A percentile compares a stretch with the other conserved stretches of the same genome.
Evolutionary conservation across 139 green algal species (phyloP).

Genomic region (Ettlia oleoabundans): DNA sequence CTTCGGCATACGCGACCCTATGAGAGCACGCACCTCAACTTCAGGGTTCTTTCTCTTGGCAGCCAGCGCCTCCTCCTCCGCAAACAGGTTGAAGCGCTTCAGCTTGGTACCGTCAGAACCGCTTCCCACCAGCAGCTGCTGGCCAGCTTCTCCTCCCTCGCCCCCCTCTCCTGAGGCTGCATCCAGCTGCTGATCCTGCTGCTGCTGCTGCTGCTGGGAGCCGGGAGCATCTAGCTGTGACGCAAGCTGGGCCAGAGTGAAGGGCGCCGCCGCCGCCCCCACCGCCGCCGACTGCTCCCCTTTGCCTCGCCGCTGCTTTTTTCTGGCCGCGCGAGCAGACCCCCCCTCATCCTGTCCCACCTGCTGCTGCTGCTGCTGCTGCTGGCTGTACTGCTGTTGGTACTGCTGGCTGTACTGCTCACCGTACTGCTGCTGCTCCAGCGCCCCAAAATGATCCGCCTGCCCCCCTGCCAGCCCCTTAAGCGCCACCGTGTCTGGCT

Average conservation of each 20-base stretch:
- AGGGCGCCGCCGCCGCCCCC: too few species aligned
- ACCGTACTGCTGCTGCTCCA: slow-evolving; percentile 23
- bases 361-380: neutral
- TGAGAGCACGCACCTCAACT: slow-evolving; percentile 54
- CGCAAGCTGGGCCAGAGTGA: slow-evolving; percentile 13
- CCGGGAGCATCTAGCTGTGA: slow-evolving; percentile 14
- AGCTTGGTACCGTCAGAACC: neutral
- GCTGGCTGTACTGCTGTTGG: neutral
- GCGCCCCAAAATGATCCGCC: slow-evolving; percentile 19
- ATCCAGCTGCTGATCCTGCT: slow-evolving; percentile 21
- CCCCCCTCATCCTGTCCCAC: neutral
- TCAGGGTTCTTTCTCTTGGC: slow-evolving; percentile 54
- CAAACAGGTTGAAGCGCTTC: slow-evolving; percentile 71
- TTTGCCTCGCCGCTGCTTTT: slow-evolving; percentile 19
- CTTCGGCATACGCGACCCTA: too few species aligned
- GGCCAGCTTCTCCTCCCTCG: slow-evolving; percentile 15
- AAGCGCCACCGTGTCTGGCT: neutral
- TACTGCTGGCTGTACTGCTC: too few species aligned
- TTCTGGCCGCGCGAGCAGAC: neutral
- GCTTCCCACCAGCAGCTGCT: too few species aligned
- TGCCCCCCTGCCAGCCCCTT: slow-evolving; percentile 18
- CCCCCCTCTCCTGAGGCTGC: too few species aligned
- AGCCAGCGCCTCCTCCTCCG: slow-evolving; percentile 42
- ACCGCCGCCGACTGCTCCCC: too few species aligned
- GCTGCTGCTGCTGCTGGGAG: too few species aligned